phyloP scores from a whole-genome alignment of 441 rosid genomes.

The Croton laevigatus region DNA sequence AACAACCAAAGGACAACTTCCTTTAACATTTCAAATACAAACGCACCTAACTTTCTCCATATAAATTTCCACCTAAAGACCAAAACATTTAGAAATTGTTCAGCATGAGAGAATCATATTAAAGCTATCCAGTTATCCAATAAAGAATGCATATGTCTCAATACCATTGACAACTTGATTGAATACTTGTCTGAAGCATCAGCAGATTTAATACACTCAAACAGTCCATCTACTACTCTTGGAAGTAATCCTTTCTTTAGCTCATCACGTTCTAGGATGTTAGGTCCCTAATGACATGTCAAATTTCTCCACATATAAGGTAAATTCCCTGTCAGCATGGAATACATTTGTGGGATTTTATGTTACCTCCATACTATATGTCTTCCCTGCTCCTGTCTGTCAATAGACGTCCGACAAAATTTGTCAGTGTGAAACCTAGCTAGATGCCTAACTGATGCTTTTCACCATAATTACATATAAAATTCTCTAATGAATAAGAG shows the following conservation, averaged over 20 bases:
- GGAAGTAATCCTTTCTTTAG: conserved; percentile 68
- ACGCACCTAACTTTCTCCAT: conserved; percentile 88
- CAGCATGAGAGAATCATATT: conserved; percentile 9
- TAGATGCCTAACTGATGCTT: neutral
- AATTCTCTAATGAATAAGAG: neutral
- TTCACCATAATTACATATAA: neutral
- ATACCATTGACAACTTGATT: conserved; percentile 65
- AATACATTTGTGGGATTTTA: conserved; percentile 6
- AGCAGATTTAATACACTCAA: conserved; percentile 41
- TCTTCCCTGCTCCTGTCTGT: conserved; percentile 98
- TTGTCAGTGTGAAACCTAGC: conserved; percentile 6
- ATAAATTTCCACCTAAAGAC: conserved; percentile 75
- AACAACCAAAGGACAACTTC: neutral
- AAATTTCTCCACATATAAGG: neutral
- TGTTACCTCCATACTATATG: conserved; percentile 78
- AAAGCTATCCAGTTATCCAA: neutral
- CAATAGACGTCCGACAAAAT: conserved; percentile 20
- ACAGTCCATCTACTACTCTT: conserved; percentile 59
- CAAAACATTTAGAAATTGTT: conserved; percentile 12
- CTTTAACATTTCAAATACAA: neutral
- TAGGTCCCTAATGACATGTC: conserved; percentile 52
- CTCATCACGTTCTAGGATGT: conserved; percentile 51
- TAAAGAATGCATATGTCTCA: conserved; percentile 7
- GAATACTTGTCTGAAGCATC: conserved; percentile 38
- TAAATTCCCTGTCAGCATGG: neutral